Percentiles rank a stretch among this genome's conserved stretches.
phyloP scores from a whole-genome alignment of 2,329 filamentous ascomycete genomes.

The Exophiala sp. region DNA sequence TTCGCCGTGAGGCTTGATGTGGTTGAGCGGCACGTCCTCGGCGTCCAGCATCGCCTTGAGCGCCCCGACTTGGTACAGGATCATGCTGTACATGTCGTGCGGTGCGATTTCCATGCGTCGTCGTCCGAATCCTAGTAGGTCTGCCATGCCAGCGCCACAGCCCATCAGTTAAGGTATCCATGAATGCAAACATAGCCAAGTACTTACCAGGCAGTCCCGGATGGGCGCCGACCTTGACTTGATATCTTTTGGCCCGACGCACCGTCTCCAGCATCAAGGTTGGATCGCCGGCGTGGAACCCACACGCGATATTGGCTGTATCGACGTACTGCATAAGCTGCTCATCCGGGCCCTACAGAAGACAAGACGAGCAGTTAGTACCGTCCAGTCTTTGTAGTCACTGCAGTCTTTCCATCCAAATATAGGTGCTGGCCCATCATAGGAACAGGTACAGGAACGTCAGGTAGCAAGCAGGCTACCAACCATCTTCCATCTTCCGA shows the following conservation, averaged over 20 bases:
- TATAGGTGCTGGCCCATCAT: too few relatives aligned
- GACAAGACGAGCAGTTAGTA: too few relatives aligned
- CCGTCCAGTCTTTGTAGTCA: too few relatives aligned
- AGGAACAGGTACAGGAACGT: too few relatives aligned
- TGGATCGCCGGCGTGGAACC: conserved; percentile 55
- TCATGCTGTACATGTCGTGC: conserved; percentile 51
- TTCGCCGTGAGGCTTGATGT: conserved; percentile 58
- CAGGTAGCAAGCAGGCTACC: too few relatives aligned
- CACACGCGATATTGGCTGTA: conserved; percentile 57
- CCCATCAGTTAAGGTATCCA: too few relatives aligned
- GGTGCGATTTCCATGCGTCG: conserved; percentile 54
- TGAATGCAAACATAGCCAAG: too few relatives aligned
- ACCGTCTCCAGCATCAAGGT: conserved; percentile 58
- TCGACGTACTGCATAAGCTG: conserved; percentile 56
- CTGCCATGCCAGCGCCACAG: not conserved
- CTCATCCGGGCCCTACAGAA: conserved; percentile 48
- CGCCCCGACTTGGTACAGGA: conserved; percentile 58
- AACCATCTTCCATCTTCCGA: not conserved
- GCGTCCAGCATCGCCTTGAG: conserved; percentile 53
- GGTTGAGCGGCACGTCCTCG: conserved; percentile 51
- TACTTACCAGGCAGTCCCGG: conserved; percentile 51
- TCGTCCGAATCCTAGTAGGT: conserved; percentile 60
- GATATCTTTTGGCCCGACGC: conserved; percentile 50
- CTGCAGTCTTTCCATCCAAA: too few relatives aligned
- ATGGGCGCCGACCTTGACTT: conserved; percentile 55